Base-by-base conservation (phyloP, 108 stramenopile species). In the Nitzschia sp. region DNA sequence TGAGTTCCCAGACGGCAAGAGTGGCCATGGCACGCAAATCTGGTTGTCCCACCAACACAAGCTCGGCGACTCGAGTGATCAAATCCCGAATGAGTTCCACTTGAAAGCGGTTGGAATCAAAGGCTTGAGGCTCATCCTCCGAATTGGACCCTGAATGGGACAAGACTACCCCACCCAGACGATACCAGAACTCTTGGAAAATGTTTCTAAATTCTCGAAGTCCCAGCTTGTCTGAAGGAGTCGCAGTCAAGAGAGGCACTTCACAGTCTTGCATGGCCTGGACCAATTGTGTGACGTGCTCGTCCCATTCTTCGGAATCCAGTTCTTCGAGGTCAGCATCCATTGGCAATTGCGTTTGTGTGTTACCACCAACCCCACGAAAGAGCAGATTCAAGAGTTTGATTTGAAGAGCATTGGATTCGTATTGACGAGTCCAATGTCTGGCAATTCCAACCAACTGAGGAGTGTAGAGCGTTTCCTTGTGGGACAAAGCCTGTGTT, bases 171-270 rank as follows among this genome's bases (percentile, higher is more conserved):
- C 67, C 51, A 3, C 81, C 83, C 8, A 95, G 56, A 14, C 79
- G 63, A 61, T 82, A 84, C 88, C 87, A 92, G 67, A 95, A 95
- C 43, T 92, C 87, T 22, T 75, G 34, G 76, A 88, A 91, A n/a
- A 90, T 77, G 9, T 67, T 76, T 44, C 84, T 76, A 55, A 79
- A 92, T 52, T 83, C 84, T 14, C 66, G 59, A 14, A 44, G 26
- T 17, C 69, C 73, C 8, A 50, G 52, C 57, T 63, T 80, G 6
- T 72, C 69, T 17, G 63, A 43, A 8, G 77, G 51, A 44, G 37
- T 25, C 40, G 83, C 83, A 51, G 73, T 78, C 17, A 92, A 51
- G 1, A 91, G 67, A 8, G 87, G 77, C 24, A 63, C 61, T 52
- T 80, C 73, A 10, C 72, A 59, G 34, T 76, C 59, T 54, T 83